Evolutionary conservation across 495 filamentous ascomycete species (phyloP).

Genomic region (Sporormia fimetaria): DNA sequence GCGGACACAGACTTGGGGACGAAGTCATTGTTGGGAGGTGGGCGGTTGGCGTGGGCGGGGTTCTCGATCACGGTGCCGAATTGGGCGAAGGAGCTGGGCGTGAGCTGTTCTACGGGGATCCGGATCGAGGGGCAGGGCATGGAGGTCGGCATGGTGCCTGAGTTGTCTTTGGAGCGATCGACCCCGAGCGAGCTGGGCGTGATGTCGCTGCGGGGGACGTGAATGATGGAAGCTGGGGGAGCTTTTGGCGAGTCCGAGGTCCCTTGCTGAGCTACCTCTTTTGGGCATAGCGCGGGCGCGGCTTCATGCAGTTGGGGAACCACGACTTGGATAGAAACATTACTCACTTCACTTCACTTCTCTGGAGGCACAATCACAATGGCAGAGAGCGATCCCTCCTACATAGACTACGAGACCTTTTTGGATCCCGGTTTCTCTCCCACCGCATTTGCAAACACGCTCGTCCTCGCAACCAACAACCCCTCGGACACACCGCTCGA

Average conservation of each 20-base stretch:
- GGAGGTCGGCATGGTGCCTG: constrained; percentile 26
- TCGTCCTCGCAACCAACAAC: constrained; percentile 86
- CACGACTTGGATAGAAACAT: no score
- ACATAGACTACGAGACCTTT: constrained; percentile 94
- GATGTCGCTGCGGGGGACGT: neutral
- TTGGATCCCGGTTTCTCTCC: constrained; percentile 74
- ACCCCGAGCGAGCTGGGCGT: neutral
- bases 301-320: no score
- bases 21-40: constrained; percentile 22
- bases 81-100: constrained; percentile 52
- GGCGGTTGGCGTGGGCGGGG: constrained; percentile 40
- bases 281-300: no score
- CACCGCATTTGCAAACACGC: constrained; percentile 69
- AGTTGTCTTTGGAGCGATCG: constrained; percentile 6
- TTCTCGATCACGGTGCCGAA: constrained; percentile 80
- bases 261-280: no score
- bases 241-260: no score
- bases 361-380: constrained; percentile 14
- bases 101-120: constrained; percentile 44
- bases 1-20: constrained; percentile 37
- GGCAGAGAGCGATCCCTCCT: constrained; percentile 54
- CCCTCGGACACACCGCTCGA: constrained; percentile 79
- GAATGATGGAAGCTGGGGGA: no score
- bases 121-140: constrained; percentile 23
- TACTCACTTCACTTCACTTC: no score